phyloP scores from a whole-genome alignment of 2,329 filamentous ascomycete genomes.

The Alternaria arborescens region DNA sequence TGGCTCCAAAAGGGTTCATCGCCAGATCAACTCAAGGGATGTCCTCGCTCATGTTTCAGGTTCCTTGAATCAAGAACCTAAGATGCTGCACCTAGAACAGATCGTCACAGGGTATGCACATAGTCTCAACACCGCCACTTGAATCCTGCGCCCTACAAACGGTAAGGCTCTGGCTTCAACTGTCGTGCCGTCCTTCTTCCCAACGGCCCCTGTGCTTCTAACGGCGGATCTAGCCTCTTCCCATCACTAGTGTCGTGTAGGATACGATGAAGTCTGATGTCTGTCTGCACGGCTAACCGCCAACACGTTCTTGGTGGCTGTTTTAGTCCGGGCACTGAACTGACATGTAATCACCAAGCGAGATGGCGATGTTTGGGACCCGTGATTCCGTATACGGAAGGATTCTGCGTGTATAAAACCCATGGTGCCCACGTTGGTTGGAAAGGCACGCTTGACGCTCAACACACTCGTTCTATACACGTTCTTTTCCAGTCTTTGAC shows the following conservation, averaged over 20 bases:
- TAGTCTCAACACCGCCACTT: slow-evolving; percentile 4
- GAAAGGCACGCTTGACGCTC: slow-evolving; percentile 44
- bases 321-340: slow-evolving; percentile 22
- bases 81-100: slow-evolving; percentile 14
- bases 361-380: slow-evolving; percentile 21
- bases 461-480: slow-evolving; percentile 35
- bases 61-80: slow-evolving; percentile 2
- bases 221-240: slow-evolving; percentile 24
- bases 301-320: slow-evolving; percentile 19
- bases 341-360: slow-evolving; percentile 27
- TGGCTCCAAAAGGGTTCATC: neutral
- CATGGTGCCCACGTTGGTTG: slow-evolving; percentile 10
- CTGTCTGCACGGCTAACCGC: slow-evolving; percentile 20
- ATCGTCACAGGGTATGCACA: slow-evolving; percentile 10
- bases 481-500: slow-evolving; percentile 30
- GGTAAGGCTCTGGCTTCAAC: slow-evolving; percentile 5
- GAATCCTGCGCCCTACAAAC: slow-evolving; percentile 1
- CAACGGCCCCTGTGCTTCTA: slow-evolving; percentile 27
- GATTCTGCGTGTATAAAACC: slow-evolving; percentile 32
- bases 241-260: slow-evolving; percentile 18
- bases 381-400: slow-evolving; percentile 2
- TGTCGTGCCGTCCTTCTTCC: slow-evolving; percentile 17
- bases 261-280: slow-evolving; percentile 21
- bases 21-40: slow-evolving; percentile 1
- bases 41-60: slow-evolving; percentile 12